Base-by-base conservation (phyloP, 768 basidiomycete genomes). In the Tephrocybe sp. region DNA sequence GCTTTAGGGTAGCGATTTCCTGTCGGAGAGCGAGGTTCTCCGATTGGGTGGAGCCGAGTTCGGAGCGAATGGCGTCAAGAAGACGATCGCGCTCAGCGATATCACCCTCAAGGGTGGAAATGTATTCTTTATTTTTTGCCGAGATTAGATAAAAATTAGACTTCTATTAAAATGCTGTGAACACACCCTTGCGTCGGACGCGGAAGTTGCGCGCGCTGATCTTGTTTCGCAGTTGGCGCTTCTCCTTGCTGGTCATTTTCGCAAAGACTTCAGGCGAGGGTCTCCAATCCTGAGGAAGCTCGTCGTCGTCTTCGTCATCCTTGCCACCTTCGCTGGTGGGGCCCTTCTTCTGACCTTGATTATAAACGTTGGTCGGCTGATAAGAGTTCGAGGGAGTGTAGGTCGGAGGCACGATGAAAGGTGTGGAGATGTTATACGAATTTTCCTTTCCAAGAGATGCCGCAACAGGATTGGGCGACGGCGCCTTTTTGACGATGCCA, bases 201-300 rank as follows among this genome's bases (percentile, higher is more conserved):
- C 96, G 79, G 71, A 98, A 98, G 65, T 96, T 97, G 46, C 95
- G 74, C 0, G 96, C 96, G 56, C 86, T 88, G 59, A 98, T 93
- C 84, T 99, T 99, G 74, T 99, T 99, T 43, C 96, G 68, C 35
- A 98, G 73, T 67, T 98, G 96, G 8, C 97, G 74, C 69, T 98
- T 98, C 74, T 98, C 95, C 72, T 96, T 98, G 61, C 85, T 87
- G 5, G 84, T 83, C 82, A 99, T 89, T 68, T 92, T 98, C 64
- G 90, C 86, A 73, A 98, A 97, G 54, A 94, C 93, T 56, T 97
- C 96, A 0, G 93, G 87, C 3, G 83, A 79, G 7, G 91, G 92
- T 41, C 90, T 79, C 88, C 90, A 92, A 57, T 92, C 88, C 26
- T 86, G 87, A 13, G 84, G 76, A 4, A 84, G 66, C 21, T 80